A percentile compares a stretch with the other conserved stretches of the same genome.
These are phyloP conservation scores for Candida parachauliodes DNA, from an alignment of 805 yeast genomes.

Conservation along the genomic window DNA sequence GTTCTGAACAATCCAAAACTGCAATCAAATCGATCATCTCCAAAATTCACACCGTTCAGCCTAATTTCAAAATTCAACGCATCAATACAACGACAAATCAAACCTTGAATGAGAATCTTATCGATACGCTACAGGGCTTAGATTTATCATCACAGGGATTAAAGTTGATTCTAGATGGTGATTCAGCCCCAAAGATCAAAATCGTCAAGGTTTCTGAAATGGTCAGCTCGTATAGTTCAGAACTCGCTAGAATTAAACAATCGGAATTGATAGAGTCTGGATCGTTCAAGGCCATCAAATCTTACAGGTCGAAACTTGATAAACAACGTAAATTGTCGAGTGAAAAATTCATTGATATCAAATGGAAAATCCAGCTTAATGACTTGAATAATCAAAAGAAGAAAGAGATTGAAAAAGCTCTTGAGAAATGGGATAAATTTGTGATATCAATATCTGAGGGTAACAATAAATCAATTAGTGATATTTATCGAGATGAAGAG, in stretches of 20 bases:
- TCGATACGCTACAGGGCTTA: neutral
- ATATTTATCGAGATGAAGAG: slow-evolving; percentile 6
- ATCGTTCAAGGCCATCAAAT: slow-evolving; percentile 27
- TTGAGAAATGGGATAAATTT: slow-evolving; percentile 25
- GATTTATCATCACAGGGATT: slow-evolving; percentile 1
- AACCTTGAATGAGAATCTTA: neutral
- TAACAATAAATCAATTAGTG: slow-evolving; percentile 19
- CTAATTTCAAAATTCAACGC: slow-evolving; percentile 13
- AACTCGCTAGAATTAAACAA: slow-evolving; percentile 29
- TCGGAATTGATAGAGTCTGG: slow-evolving; percentile 31
- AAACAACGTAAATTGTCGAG: slow-evolving; percentile 36
- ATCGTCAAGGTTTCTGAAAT: slow-evolving; percentile 24
- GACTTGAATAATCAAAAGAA: slow-evolving; percentile 38
- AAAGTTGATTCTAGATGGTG: neutral
- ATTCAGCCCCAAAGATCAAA: slow-evolving; percentile 25
- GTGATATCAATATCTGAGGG: slow-evolving; percentile 3
- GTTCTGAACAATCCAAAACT: slow-evolving; percentile 24
- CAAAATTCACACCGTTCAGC: slow-evolving; percentile 16
- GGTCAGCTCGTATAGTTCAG: slow-evolving; percentile 29
- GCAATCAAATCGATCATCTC: slow-evolving; percentile 25
- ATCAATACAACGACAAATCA: neutral
- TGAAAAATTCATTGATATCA: slow-evolving; percentile 26
- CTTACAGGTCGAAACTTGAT: slow-evolving; percentile 14
- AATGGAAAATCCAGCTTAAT: slow-evolving; percentile 36
- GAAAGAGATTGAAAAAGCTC: slow-evolving; percentile 28